Evolutionary conservation across 1,284 basidiomycete genomes (phyloP), one percentile per base, ranked within the genome.

Genomic region (Neotropicomus parvogracilis): DNA sequence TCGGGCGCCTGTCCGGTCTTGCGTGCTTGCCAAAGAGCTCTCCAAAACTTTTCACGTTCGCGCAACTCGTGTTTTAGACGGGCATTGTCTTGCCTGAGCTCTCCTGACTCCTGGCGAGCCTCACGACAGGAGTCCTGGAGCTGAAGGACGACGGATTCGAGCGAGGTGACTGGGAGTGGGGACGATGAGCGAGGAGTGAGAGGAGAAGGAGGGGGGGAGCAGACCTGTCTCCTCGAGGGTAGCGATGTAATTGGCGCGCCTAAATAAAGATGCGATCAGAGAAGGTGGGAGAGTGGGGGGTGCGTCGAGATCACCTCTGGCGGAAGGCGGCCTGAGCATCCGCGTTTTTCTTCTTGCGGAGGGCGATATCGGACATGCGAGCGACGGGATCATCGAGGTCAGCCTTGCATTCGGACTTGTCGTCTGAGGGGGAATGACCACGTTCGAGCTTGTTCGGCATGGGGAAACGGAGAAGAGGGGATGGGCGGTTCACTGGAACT

Each of bases 201-300:
- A 44, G 45, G 27, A 37, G 45, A 49, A 53, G 57, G 48, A 53
- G 49, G 50, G 34, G 46, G 26, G 47, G 53, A 62, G 54, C 67
- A 71, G 62, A 85, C 87, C 87, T 74, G 88, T 88, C 68, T 88
- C 88, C 66, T 91, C 88, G 55, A 91, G 78, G n/a, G 87, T 90
- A 39, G 85, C 80, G 63, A 91, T 91, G 65, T 91, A 91, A 68
- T 87, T 89, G 43, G 85, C 85, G 55, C 88, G 76, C 59, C 88
- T 74, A 35, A 78, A 58, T 80, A 71, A 48, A 48, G 85, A 64
- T 72, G 73, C 14, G 54, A 67, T 64, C 50, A 63, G 62, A 47
- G 36, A 50, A 41, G 17, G 28, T 43, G 32, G 41, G 44, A 40
- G 16, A 40, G 32, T 39, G 11, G 37, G 4, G n/a, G 16, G 39